These are phyloP conservation scores for Bidens hawaiensis DNA, from an alignment of 140 eudicot genomes.

Conservation along the genomic window DNA sequence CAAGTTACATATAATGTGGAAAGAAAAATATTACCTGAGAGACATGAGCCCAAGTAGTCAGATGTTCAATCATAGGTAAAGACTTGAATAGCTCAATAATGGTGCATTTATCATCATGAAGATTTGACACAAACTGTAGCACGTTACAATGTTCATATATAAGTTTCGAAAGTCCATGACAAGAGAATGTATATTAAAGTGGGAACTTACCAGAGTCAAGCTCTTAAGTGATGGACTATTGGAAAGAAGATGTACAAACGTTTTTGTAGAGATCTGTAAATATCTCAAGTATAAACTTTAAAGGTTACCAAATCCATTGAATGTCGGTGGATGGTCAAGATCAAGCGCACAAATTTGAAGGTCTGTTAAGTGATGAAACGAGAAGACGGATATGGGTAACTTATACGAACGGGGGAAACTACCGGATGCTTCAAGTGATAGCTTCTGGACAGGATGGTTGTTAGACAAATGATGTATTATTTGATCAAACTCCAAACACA, in stretches of 20 bases:
- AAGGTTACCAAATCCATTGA: no score
- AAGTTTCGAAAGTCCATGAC: no score
- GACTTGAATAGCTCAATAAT: background rate
- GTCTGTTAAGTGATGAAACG: conserved; percentile 1
- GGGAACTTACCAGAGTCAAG: no score
- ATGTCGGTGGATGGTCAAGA: background rate
- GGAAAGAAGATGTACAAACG: background rate
- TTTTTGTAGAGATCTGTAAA: background rate
- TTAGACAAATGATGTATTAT: no score
- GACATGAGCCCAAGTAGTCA: background rate
- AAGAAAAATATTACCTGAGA: background rate
- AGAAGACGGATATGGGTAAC: background rate
- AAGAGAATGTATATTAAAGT: no score
- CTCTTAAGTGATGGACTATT: no score
- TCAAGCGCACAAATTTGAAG: background rate
- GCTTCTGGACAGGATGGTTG: no score
- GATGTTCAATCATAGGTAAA: no score
- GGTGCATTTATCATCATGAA: background rate
- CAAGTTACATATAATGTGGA: background rate
- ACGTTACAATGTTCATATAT: background rate
- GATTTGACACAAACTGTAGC: background rate
- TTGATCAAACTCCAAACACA: no score
- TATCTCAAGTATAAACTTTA: background rate
- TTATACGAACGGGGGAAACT: no score
- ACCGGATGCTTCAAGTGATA: background rate